These are phyloP conservation scores for Quercus rubra DNA, from an alignment of 306 rosid genomes.

Conservation along the genomic window DNA sequence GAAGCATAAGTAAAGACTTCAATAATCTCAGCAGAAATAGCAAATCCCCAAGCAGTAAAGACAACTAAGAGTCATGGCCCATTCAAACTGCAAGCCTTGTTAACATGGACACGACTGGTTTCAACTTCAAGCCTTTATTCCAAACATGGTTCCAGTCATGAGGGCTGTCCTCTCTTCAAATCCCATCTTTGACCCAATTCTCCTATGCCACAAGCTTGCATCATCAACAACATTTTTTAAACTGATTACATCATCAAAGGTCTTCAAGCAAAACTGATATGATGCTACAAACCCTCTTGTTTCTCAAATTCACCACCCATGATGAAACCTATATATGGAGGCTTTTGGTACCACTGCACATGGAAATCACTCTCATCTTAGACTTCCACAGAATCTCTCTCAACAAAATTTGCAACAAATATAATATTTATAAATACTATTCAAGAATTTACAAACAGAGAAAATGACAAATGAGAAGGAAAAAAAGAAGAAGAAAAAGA, in stretches of 20 bases:
- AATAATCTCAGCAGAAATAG: slow-evolving; percentile 46
- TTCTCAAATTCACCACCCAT: slow-evolving; percentile 43
- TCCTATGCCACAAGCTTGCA: slow-evolving; percentile 46
- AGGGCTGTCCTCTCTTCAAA: background rate
- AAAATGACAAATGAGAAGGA: no score
- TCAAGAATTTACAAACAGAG: slow-evolving; percentile 7
- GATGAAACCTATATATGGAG: slow-evolving; percentile 36
- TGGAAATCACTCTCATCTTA: background rate
- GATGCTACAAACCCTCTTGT: slow-evolving; percentile 29
- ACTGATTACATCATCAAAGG: slow-evolving; percentile 49
- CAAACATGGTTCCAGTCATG: slow-evolving; percentile 77
- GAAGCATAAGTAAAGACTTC: slow-evolving; percentile 60
- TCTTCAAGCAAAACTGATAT: slow-evolving; percentile 57
- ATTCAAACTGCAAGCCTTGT: slow-evolving; percentile 51
- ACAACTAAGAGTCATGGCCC: slow-evolving; percentile 66
- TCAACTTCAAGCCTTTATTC: slow-evolving; percentile 48
- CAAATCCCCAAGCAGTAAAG: slow-evolving; percentile 62
- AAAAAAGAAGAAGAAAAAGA: no score
- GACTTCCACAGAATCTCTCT: slow-evolving; percentile 5
- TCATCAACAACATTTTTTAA: slow-evolving; percentile 50
- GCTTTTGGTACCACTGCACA: slow-evolving; percentile 54
- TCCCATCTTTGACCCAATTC: no score
- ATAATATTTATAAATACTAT: slow-evolving; percentile 8
- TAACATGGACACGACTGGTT: slow-evolving; percentile 55
- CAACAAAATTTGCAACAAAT: slow-evolving; percentile 16